phyloP scores from a whole-genome alignment of 164 flowering plant species.

The Aristolochia fimbriata region DNA sequence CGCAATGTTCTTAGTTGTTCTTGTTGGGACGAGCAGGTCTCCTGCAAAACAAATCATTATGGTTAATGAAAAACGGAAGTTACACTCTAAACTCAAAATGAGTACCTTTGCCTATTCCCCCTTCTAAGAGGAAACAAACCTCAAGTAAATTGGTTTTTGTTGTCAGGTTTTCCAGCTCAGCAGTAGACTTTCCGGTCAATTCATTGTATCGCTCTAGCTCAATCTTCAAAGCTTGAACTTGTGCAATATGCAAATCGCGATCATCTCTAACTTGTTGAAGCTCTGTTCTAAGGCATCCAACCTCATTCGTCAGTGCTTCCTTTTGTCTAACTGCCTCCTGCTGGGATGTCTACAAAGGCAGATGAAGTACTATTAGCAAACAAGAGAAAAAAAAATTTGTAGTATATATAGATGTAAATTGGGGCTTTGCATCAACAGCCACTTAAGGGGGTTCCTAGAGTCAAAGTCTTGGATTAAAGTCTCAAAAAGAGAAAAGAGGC shows the following conservation, averaged over 20 bases:
- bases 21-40: constrained; percentile 44
- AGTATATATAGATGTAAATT: no score
- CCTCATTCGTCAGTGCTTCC: constrained; percentile 36
- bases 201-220: constrained; percentile 42
- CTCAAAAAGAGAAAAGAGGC: no score
- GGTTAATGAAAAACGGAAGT: no score
- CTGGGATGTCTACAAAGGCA: constrained; percentile 32
- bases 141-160: constrained; percentile 40
- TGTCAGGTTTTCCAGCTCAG: constrained; percentile 39
- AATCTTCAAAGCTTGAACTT: constrained; percentile 27
- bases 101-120: no score
- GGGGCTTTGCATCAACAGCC: no score
- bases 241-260: constrained; percentile 36
- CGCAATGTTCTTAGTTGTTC: constrained; percentile 41
- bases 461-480: no score
- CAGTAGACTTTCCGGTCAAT: constrained; percentile 36
- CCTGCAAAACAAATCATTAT: constrained; percentile 27
- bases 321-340: constrained; percentile 46
- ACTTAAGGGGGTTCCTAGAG: no score
- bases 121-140: constrained; percentile 28
- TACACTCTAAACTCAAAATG: no score
- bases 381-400: no score
- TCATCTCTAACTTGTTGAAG: constrained; percentile 56
- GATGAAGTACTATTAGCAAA: not conserved
- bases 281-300: constrained; percentile 31